These are phyloP conservation scores for Pleurotus platypus DNA, from an alignment of 768 basidiomycete species.

Conservation along the genomic window DNA sequence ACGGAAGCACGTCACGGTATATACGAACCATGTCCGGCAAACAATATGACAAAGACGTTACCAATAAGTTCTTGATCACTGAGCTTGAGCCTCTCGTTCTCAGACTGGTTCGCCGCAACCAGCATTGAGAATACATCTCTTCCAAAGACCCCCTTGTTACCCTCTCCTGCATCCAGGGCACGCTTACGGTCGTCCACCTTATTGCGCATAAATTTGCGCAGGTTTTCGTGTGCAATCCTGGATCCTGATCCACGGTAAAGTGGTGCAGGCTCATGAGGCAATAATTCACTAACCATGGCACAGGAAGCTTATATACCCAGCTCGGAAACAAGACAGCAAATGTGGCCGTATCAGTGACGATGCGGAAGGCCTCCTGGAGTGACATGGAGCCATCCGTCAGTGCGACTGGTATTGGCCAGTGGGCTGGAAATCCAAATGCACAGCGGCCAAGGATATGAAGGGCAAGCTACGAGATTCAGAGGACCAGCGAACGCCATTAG, in stretches of 20 bases:
- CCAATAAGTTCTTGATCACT: conserved; percentile 44
- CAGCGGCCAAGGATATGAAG: conserved; percentile 41
- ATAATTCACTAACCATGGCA: conserved; percentile 14
- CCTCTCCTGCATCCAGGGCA: conserved; percentile 15
- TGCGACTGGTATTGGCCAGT: conserved; percentile 34
- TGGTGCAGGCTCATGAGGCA: too few species aligned
- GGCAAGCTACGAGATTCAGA: conserved; percentile 27
- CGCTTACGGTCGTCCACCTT: conserved; percentile 31
- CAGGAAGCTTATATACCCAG: conserved; percentile 34
- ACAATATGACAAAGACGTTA: conserved; percentile 47
- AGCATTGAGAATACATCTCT: conserved; percentile 39
- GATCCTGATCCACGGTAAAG: conserved; percentile 15
- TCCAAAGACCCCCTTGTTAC: conserved; percentile 6
- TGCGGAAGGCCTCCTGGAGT: conserved; percentile 31
- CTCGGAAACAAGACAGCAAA: conserved; percentile 26
- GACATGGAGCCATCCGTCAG: conserved; percentile 33
- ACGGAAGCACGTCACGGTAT: neutral
- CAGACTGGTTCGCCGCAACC: conserved; percentile 39
- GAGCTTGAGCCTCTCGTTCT: conserved; percentile 36
- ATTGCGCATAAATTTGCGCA: conserved; percentile 33
- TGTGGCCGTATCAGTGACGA: conserved; percentile 27
- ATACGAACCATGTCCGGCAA: conserved; percentile 53
- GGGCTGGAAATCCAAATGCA: conserved; percentile 42
- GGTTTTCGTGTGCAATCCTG: conserved; percentile 24
- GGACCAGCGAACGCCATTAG: too few species aligned